Evolutionary conservation across 208 protist genomes (phyloP), one percentile per base, ranked within the genome.

Genomic region (Leptomonas pyrrhocoris): DNA sequence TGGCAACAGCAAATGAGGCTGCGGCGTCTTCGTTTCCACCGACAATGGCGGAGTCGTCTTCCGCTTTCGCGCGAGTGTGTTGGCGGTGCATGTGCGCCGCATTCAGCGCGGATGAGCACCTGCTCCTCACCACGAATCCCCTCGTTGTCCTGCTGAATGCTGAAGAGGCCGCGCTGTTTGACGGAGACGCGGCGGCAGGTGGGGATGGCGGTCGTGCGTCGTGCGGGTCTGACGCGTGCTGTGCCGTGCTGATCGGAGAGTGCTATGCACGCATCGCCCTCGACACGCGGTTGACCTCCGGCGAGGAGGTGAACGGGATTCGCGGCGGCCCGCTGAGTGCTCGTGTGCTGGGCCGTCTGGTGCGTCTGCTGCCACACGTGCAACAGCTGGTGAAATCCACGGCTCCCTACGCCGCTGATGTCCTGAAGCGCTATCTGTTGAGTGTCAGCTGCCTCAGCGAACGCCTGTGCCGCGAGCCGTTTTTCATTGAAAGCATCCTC

Each of bases 401-500:
- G 21, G 23, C 49, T 7, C 31, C 27, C 28, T 21, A 48, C n/a
- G 31, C 54, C 19, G 45, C 68, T 23, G 60, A 42, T 15, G 66
- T 64, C 15, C 45, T 74, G 30, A 79, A 80, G 77, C 15, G 42
- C 34, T 89, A 83, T 73, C 68, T 89, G 65, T 38, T 72, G 23
- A 67, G 54, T 38, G 60, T 89, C 34, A 71, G 74, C 38, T 54
- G 42, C 46, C 77, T 89, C 34, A 75, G 65, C 40, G 70, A 84
- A 75, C 70, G 65, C 6, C 50, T 86, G 38, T 83, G 77, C 59
- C 66, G 53, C 15, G 70, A 73, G 31, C 68, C 74, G 16, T 57
- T 66, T 25, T 89, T 86, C 28, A 53, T 85, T 19, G 55, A 84
- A 38, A 69, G 65, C 55, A 73, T 89, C 31, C 61, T 89, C 21